A percentile compares a stretch with the other conserved stretches of the same genome.
phyloP scores from a whole-genome alignment of 768 basidiomycete species.

The Imleria badia region DNA sequence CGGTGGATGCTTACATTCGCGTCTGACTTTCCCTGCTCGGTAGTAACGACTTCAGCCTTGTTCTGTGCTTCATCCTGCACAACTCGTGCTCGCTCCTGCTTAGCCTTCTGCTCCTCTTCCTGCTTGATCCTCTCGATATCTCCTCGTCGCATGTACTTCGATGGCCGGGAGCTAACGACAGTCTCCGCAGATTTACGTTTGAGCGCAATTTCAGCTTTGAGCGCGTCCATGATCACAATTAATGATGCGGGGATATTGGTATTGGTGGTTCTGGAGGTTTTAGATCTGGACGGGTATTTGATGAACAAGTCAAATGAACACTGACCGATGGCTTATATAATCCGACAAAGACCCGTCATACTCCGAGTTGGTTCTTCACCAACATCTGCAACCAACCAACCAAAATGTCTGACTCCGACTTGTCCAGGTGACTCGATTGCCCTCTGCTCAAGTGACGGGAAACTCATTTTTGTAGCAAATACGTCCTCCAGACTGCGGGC shows the following conservation, averaged over 20 bases:
- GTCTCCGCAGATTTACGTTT: conserved; percentile 79
- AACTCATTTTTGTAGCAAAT: conserved; percentile 56
- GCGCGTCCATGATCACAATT: conserved; percentile 72
- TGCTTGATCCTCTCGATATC: conserved; percentile 78
- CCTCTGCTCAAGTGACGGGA: not conserved
- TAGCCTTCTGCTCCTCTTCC: conserved; percentile 40
- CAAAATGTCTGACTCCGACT: conserved; percentile 62
- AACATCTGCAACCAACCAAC: conserved; percentile 35
- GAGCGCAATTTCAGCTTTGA: conserved; percentile 83
- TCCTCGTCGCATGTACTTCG: conserved; percentile 88
- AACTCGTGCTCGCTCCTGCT: conserved; percentile 36
- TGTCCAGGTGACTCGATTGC: conserved; percentile 47
- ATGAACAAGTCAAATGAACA: no score
- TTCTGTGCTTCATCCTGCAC: conserved; percentile 23
- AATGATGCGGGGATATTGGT: not conserved
- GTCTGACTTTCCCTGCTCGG: conserved; percentile 25
- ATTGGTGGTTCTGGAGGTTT: not conserved
- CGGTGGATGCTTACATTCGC: conserved; percentile 44
- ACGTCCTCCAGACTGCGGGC: conserved; percentile 88
- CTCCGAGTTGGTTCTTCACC: conserved; percentile 37
- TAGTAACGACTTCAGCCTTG: conserved; percentile 11
- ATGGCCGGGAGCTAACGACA: conserved; percentile 48
- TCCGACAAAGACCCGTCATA: conserved; percentile 36
- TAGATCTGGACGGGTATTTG: no score
- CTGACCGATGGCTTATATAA: conserved; percentile 21